These are phyloP conservation scores for Coniferiporia sulphurascens DNA, from an alignment of 1,284 basidiomycete species.

Conservation along the genomic window DNA sequence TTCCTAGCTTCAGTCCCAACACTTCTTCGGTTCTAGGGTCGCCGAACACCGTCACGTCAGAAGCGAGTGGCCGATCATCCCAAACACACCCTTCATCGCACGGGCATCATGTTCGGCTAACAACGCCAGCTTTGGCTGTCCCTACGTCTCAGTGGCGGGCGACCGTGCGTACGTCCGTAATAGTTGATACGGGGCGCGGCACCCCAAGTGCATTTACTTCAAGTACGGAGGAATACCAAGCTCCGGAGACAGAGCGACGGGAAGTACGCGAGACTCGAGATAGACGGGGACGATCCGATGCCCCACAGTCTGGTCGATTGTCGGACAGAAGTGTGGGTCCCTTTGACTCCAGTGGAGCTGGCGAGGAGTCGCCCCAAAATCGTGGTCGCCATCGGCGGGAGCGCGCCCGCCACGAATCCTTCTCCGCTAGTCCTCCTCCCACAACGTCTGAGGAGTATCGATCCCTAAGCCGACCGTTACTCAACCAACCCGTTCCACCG, in stretches of 20 bases:
- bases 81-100: neutral
- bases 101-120: slow-evolving; percentile 1
- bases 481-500: too few species aligned
- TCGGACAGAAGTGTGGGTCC: neutral
- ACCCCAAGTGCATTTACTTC: neutral
- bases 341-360: neutral
- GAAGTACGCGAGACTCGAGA: neutral
- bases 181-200: neutral
- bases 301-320: too few species aligned
- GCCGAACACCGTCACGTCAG: neutral
- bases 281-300: neutral
- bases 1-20: neutral
- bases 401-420: neutral
- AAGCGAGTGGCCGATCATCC: neutral
- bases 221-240: neutral
- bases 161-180: neutral
- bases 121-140: neutral
- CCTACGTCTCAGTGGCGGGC: neutral
- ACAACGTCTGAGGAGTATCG: neutral
- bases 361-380: neutral
- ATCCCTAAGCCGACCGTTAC: neutral
- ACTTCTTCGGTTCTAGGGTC: neutral
- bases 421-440: neutral
- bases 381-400: neutral
- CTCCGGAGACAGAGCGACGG: neutral